These are phyloP conservation scores for Cordyceps sp. DNA, from an alignment of 2,329 filamentous ascomycete genomes.

Conservation along the genomic window DNA sequence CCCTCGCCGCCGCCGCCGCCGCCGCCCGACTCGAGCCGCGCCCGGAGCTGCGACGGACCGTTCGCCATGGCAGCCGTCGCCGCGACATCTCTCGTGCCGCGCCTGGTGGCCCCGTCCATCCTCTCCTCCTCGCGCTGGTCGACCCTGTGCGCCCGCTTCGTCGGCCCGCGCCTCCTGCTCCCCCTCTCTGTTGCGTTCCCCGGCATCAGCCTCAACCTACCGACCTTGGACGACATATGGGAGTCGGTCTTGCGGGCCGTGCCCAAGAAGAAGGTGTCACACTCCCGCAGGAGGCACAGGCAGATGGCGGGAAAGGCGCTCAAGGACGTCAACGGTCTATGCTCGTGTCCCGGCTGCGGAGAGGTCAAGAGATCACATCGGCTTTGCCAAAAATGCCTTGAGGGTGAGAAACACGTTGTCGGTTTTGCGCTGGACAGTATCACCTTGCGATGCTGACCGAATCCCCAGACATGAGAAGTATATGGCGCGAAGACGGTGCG, in stretches of 20 bases:
- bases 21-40: not conserved
- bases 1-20: too few relatives aligned
- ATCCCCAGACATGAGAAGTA: constrained; percentile 25
- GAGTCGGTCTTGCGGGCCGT: constrained; percentile 83
- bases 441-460: not conserved
- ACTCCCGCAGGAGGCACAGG: constrained; percentile 84
- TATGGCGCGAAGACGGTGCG: constrained; percentile 24
- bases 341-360: constrained; percentile 81
- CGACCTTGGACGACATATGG: constrained; percentile 66
- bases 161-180: constrained; percentile 30
- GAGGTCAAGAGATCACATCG: constrained; percentile 76
- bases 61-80: constrained; percentile 26
- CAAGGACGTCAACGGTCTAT: constrained; percentile 76
- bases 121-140: constrained; percentile 24
- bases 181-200: constrained; percentile 42
- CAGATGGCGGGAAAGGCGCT: constrained; percentile 92
- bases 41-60: not conserved
- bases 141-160: constrained; percentile 25
- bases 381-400: constrained; percentile 73
- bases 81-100: constrained; percentile 35
- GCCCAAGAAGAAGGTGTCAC: constrained; percentile 96
- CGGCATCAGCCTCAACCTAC: constrained; percentile 36
- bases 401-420: constrained; percentile 39
- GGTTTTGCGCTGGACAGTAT: too few relatives aligned
- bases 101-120: constrained; percentile 25